Base-by-base conservation (phyloP, 345 rosid genomes). In the Camelina neglecta region DNA sequence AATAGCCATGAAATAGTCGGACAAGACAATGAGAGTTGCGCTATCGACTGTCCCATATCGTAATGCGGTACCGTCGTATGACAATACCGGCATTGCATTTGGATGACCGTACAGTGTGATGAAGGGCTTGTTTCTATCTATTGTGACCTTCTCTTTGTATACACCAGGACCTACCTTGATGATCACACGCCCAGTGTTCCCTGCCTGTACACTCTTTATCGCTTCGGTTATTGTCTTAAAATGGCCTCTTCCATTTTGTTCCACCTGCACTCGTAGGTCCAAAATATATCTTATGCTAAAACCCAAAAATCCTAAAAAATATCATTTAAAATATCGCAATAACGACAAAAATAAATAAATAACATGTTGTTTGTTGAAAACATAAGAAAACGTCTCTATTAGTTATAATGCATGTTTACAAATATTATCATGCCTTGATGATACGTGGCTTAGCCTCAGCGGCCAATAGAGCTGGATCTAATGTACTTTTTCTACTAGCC, bases 11-110 rank as follows among this genome's bases (percentile, higher is more conserved):
- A 93, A 93, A 69, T 83, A 88, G 64, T 89, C 92, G 16, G 90
- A 68, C 49, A 81, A 80, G 7, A 77, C 85, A 2, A 84, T 82
- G 60, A 93, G 44, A 21, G 86, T 80, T 41, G 95, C 97, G 45
- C 96, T 92, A 8, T 85, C 77, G 4, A 90, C 82, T 2, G 92
- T 88, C 56, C 97, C 97, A 15, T 59, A 87, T 51, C 80, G 2
- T 2, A 2, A 23, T 0, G 97, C 97, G 0, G 83, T 84, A 1
- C 90, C 92, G 2, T 16, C 54, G 47, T 48, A 86, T 6, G 77
- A 21, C 57, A 88, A 23, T 8, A 20, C 84, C 0, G 91, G 85
- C 79, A 67, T 79, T 16, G 49, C 53, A 6, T 75, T 50, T 0
- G 96, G 82, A 3, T 80, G 31, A 12, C 93, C 96, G 23, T 61